Conservation (phyloP, 1,284 basidiomycete genomes). For the Ganoderma lingzhi region DNA sequence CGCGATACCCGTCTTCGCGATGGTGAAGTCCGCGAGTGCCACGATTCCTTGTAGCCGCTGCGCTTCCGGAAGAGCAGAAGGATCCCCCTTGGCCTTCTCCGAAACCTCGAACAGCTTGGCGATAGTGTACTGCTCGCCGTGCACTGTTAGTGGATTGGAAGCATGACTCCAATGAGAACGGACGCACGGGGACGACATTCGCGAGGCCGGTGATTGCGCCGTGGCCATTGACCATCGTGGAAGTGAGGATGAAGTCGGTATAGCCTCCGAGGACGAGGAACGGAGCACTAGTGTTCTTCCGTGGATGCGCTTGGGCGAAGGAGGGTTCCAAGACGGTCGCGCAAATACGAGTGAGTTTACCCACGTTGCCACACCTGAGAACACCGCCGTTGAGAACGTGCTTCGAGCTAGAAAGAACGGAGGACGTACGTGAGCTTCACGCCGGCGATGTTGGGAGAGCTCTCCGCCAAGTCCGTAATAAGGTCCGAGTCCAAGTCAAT, state of each 20-base stretch:
- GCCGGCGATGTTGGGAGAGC: conserved; percentile 77
- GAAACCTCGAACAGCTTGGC: conserved; percentile 71
- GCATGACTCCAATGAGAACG: not conserved
- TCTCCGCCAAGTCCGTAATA: conserved; percentile 77
- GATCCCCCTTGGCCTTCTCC: conserved; percentile 58
- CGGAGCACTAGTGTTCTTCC: conserved; percentile 61
- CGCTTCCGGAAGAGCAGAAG: conserved; percentile 71
- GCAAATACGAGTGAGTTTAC: conserved; percentile 86
- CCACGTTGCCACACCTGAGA: conserved; percentile 83
- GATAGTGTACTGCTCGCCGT: conserved; percentile 57
- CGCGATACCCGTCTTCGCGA: conserved; percentile 80
- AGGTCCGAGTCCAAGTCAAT: conserved; percentile 87
- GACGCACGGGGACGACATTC: conserved; percentile 78
- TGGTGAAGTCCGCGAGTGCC: conserved; percentile 82
- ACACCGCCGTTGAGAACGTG: not conserved
- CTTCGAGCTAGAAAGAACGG: not conserved
- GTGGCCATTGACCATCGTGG: conserved; percentile 72
- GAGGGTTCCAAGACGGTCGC: conserved; percentile 63
- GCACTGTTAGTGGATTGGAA: conserved; percentile 25
- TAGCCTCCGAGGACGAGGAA: conserved; percentile 80
- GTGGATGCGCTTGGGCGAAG: conserved; percentile 66
- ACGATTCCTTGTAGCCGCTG: conserved; percentile 82
- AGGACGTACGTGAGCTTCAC: conserved; percentile 82
- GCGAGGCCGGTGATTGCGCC: conserved; percentile 87
- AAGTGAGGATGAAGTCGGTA: conserved; percentile 79